Evolutionary conservation across 202 grass and related monocot species (phyloP).

Genomic region (Panicum virgatum): DNA sequence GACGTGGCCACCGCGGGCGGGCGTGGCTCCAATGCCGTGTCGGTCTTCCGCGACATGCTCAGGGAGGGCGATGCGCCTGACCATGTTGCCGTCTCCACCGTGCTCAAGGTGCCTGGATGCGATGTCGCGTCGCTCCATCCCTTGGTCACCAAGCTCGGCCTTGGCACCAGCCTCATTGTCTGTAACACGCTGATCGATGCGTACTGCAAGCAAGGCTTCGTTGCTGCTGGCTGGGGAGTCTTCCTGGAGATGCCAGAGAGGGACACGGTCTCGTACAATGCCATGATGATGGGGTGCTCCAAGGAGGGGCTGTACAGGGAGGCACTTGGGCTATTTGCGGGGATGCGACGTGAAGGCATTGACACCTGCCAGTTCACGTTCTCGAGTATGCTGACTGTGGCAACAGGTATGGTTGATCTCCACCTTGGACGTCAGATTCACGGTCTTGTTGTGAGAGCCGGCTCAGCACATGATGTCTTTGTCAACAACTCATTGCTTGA

Average conservation of each 20-base stretch:
- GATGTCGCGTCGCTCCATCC: constrained; percentile 45
- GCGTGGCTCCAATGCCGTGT: constrained; percentile 35
- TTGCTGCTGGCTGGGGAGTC: constrained; percentile 31
- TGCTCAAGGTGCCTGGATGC: constrained; percentile 47
- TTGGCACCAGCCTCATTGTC: constrained; percentile 36
- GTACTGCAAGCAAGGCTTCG: constrained; percentile 80
- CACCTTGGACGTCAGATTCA: constrained; percentile 68
- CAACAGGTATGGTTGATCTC: constrained; percentile 53
- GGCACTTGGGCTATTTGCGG: constrained; percentile 55
- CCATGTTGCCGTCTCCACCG: constrained; percentile 38
- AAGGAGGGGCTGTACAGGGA: constrained; percentile 61
- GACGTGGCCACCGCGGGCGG: constrained; percentile 26
- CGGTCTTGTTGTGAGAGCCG: constrained; percentile 52
- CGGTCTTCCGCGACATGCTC: constrained; percentile 64
- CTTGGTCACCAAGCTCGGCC: constrained; percentile 52
- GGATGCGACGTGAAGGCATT: constrained; percentile 41
- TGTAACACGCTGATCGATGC: constrained; percentile 83
- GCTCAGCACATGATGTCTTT: constrained; percentile 59
- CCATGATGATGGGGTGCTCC: constrained; percentile 78
- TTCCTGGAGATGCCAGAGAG: constrained; percentile 67
- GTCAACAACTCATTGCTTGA: constrained; percentile 81
- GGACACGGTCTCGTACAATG: constrained; percentile 83
- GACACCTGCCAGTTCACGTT: constrained; percentile 62
- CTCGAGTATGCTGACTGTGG: constrained; percentile 61
- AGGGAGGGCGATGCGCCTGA: constrained; percentile 48